Conservation (phyloP, 495 filamentous ascomycete genomes). For the Neurospora hispaniola region DNA sequence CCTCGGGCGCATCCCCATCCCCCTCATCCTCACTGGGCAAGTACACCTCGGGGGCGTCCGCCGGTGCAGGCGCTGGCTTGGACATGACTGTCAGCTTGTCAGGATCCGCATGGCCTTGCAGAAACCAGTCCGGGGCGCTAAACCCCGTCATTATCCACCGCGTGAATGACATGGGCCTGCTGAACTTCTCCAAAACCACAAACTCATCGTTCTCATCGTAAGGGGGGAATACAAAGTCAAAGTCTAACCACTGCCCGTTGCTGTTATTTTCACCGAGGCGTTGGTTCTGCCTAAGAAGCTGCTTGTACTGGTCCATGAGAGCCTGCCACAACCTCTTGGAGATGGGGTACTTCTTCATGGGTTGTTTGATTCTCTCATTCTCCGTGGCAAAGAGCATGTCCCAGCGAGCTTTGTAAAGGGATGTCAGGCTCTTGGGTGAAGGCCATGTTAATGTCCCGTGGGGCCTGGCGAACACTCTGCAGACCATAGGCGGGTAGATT, state of each 20-base stretch:
- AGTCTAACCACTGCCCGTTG: background rate
- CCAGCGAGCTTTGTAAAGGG: background rate
- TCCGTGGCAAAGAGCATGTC: background rate
- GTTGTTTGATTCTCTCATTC: background rate
- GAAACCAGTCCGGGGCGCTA: background rate
- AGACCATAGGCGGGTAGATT: background rate
- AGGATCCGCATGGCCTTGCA: background rate
- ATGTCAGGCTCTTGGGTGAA: background rate
- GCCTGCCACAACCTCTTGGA: background rate
- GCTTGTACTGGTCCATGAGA: background rate
- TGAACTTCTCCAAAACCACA: background rate
- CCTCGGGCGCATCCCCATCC: background rate
- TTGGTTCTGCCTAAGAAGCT: background rate
- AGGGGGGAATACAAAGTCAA: background rate
- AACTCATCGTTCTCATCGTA: background rate
- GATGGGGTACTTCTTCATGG: background rate
- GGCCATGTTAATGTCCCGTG: background rate
- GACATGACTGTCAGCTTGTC: background rate
- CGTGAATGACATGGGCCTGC: background rate
- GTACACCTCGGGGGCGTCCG: background rate
- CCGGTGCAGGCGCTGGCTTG: background rate
- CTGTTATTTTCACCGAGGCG: background rate
- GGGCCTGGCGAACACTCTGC: background rate
- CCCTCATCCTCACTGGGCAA: background rate
- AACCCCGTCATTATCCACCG: background rate